These are phyloP conservation scores for Penicillium sp. DNA, from an alignment of 2,329 filamentous ascomycete species.

Conservation along the genomic window DNA sequence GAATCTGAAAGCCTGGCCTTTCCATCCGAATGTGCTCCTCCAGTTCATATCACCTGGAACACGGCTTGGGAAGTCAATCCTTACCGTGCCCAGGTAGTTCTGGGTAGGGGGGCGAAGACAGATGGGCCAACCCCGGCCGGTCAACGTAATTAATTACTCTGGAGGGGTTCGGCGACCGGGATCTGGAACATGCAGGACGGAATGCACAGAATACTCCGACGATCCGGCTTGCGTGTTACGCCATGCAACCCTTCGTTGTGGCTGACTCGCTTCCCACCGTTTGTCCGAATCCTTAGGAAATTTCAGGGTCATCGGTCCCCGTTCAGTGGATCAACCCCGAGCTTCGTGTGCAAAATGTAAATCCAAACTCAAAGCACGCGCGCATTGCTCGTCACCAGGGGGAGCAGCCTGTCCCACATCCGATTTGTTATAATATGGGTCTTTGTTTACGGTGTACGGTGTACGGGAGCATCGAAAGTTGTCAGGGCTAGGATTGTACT, in stretches of 20 bases:
- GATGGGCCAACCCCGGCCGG: no score
- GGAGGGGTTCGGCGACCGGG: slow-evolving; percentile 4
- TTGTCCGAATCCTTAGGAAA: neutral
- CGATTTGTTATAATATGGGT: neutral
- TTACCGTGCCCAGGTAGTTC: neutral
- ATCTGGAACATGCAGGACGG: slow-evolving; percentile 8
- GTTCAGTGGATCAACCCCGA: neutral
- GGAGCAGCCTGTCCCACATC: neutral
- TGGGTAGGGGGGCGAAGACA: no score
- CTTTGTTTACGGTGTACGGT: neutral
- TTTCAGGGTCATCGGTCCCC: neutral
- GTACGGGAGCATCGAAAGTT: neutral
- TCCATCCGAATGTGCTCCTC: neutral
- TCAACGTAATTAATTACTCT: neutral
- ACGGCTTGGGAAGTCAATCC: neutral
- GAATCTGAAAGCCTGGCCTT: slow-evolving; percentile 1
- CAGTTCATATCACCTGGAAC: neutral
- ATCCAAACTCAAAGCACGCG: slow-evolving; percentile 4
- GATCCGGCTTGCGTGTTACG: slow-evolving; percentile 1
- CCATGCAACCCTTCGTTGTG: neutral
- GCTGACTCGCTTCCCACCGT: no score
- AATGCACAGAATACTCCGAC: slow-evolving; percentile 10
- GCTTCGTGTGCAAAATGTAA: neutral
- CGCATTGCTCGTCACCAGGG: neutral
- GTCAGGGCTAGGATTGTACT: slow-evolving; percentile 1